Conservation (phyloP, 768 basidiomycete species). For the Strobilomyces confusus region DNA sequence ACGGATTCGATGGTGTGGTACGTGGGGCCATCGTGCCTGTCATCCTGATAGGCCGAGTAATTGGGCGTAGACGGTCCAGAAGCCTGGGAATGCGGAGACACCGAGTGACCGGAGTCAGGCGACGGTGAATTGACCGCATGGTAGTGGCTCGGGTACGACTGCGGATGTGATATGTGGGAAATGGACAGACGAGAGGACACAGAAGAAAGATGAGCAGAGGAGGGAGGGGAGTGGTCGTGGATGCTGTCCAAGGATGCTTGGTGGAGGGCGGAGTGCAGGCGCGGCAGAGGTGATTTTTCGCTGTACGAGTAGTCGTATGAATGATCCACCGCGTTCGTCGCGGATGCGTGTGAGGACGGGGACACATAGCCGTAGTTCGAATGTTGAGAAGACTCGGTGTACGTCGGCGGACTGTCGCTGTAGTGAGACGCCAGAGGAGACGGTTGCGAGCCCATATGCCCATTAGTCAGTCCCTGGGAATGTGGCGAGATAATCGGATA, state of each 20-base stretch:
- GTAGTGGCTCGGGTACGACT: conserved; percentile 38
- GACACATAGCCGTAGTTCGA: conserved; percentile 29
- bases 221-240: conserved; percentile 30
- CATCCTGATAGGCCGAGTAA: conserved; percentile 46
- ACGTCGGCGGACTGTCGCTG: conserved; percentile 28
- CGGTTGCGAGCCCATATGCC: conserved; percentile 28
- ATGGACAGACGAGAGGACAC: conserved; percentile 55
- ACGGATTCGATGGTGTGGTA: conserved; percentile 36
- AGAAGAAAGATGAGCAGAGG: conserved; percentile 31
- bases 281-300: conserved; percentile 29
- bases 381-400: conserved; percentile 31
- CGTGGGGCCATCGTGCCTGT: conserved; percentile 36
- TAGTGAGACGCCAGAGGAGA: conserved; percentile 30
- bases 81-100: conserved; percentile 33
- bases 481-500: conserved; percentile 38
- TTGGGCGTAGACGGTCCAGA: conserved; percentile 32
- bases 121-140: conserved; percentile 41
- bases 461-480: conserved; percentile 35
- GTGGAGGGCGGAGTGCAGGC: conserved; percentile 29
- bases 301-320: conserved; percentile 29
- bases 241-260: conserved; percentile 27
- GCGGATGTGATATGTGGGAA: conserved; percentile 56
- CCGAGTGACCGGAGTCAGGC: conserved; percentile 49
- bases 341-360: conserved; percentile 22
- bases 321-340: conserved; percentile 23